Evolutionary conservation across 768 basidiomycete species (phyloP).

Genomic region (Favolaschia claudopus): DNA sequence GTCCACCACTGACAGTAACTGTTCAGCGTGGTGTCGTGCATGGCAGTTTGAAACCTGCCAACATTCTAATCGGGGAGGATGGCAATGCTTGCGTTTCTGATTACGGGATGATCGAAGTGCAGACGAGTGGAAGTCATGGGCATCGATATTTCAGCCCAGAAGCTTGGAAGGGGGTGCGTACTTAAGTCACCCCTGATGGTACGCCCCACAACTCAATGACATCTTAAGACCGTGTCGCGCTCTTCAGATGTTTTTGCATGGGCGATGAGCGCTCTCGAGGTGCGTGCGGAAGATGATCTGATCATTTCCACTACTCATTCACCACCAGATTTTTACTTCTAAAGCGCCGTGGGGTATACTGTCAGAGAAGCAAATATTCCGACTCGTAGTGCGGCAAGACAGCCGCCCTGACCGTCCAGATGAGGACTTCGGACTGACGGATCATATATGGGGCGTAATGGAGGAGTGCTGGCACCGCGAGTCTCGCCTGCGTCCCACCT

Average conservation of each 20-base stretch:
- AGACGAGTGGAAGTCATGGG: neutral
- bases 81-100: neutral
- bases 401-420: conserved; percentile 38
- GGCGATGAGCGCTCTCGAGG: conserved; percentile 36
- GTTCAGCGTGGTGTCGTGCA: conserved; percentile 32
- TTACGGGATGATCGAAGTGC: neutral
- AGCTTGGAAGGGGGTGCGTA: conserved; percentile 37
- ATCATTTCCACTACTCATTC: no score
- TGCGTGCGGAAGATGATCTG: neutral
- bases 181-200: neutral
- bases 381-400: conserved; percentile 33
- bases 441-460: conserved; percentile 33
- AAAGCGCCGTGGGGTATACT: conserved; percentile 34
- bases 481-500: conserved; percentile 33
- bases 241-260: conserved; percentile 38
- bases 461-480: conserved; percentile 36
- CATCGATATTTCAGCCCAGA: conserved; percentile 31
- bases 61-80: neutral
- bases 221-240: conserved; percentile 28
- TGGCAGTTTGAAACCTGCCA: conserved; percentile 24
- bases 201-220: neutral
- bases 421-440: conserved; percentile 26
- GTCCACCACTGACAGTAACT: neutral
- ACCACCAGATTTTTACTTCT: conserved; percentile 34
- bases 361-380: conserved; percentile 34